phyloP scores from a whole-genome alignment of 176 grass and related monocot genomes.

The barley (Hordeum vulgare) region DNA sequence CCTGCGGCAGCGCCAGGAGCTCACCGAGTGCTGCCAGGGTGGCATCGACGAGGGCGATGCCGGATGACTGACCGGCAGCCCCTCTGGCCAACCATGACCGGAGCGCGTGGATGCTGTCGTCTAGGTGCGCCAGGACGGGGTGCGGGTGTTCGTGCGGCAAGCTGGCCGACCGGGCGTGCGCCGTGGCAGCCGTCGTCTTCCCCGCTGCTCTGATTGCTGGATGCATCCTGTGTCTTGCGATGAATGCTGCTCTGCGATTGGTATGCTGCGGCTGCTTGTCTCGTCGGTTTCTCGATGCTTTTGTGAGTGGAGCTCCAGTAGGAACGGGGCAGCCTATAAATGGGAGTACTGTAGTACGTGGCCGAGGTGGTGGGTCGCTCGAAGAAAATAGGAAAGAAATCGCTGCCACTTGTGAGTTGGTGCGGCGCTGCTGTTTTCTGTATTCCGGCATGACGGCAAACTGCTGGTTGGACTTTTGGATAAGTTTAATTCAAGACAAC shows the following conservation, averaged over 20 bases:
- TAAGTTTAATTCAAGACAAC: not conserved
- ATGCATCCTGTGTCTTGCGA: not conserved
- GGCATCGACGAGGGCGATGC: constrained; percentile 17
- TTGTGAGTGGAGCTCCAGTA: not conserved
- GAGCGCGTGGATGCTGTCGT: not conserved
- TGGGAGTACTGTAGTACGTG: too few species aligned
- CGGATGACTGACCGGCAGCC: not conserved
- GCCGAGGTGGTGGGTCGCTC: not conserved
- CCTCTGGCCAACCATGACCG: not conserved
- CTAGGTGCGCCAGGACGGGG: not conserved
- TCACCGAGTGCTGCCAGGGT: constrained; percentile 27
- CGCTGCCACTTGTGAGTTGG: not conserved
- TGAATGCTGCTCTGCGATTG: not conserved
- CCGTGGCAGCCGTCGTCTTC: not conserved
- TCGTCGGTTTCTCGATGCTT: not conserved
- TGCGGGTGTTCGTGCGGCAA: not conserved
- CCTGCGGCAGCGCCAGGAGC: constrained; percentile 40
- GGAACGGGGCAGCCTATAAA: not conserved
- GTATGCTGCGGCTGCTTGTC: not conserved
- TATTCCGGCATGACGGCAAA: not conserved
- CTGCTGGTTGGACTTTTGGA: not conserved
- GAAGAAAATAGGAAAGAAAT: not conserved
- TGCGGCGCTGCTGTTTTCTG: constrained; percentile 1
- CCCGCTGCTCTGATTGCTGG: not conserved
- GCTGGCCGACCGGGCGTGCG: not conserved